These are phyloP conservation scores for Fusarium paranaense DNA, from an alignment of 2,329 filamentous ascomycete genomes.

Conservation along the genomic window DNA sequence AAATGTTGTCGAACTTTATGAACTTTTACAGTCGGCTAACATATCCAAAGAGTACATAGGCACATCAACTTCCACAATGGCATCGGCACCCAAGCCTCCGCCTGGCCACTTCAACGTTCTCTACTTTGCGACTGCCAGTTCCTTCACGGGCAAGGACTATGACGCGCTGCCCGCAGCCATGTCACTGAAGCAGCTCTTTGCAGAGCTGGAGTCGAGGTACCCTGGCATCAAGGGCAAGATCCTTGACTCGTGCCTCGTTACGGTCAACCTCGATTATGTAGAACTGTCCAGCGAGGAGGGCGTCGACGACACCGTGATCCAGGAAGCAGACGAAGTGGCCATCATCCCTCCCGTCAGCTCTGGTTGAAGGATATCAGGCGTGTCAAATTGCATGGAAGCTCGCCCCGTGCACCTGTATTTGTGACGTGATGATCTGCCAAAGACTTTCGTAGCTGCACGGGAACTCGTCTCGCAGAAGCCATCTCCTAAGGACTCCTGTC, in stretches of 20 bases:
- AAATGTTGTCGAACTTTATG: conserved; percentile 4
- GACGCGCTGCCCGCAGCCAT: conserved; percentile 77
- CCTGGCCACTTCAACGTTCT: conserved; percentile 80
- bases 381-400: conserved; percentile 24
- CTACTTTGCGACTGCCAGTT: conserved; percentile 83
- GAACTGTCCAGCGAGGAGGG: conserved; percentile 67
- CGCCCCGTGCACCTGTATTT: not conserved
- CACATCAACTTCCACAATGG: conserved; percentile 43
- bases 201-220: conserved; percentile 75
- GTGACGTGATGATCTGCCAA: not conserved
- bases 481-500: conserved; percentile 10
- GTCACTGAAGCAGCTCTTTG: conserved; percentile 71
- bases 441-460: conserved; percentile 18
- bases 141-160: conserved; percentile 75
- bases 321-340: conserved; percentile 84
- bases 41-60: conserved; percentile 21
- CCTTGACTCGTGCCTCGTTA: conserved; percentile 79
- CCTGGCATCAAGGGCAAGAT: conserved; percentile 76
- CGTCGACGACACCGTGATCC: conserved; percentile 62
- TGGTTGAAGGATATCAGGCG: conserved; percentile 62
- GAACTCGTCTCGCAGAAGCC: not conserved
- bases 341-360: conserved; percentile 92
- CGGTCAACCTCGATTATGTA: conserved; percentile 84
- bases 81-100: conserved; percentile 60
- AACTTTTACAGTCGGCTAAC: conserved; percentile 33